Evolutionary conservation across 352 stramenopile genomes (phyloP).

Genomic region (Pythium biforme): DNA sequence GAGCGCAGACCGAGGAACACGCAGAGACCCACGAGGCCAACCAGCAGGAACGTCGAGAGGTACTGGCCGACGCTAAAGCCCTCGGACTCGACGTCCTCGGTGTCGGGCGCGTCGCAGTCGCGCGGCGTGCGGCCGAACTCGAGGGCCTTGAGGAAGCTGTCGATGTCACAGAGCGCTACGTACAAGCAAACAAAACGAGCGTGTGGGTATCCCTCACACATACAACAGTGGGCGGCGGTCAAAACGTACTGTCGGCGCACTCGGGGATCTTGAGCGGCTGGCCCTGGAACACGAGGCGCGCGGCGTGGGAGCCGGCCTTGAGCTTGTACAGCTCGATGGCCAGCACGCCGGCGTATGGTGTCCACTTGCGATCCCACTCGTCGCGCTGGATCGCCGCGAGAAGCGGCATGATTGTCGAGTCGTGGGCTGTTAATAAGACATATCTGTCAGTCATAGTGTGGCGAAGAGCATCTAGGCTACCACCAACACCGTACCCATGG

Average conservation of each 20-base stretch:
- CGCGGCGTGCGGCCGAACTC: conserved; percentile 55
- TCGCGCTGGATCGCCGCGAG: conserved; percentile 63
- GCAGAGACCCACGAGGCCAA: conserved; percentile 59
- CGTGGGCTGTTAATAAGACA: conserved; percentile 42
- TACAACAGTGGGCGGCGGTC: no score
- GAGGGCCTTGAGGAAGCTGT: conserved; percentile 56
- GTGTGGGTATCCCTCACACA: not conserved
- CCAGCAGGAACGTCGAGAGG: conserved; percentile 47
- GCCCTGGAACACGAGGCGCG: conserved; percentile 76
- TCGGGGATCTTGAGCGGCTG: conserved; percentile 67
- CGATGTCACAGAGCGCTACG: conserved; percentile 58
- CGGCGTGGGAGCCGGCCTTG: conserved; percentile 47
- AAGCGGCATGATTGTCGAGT: conserved; percentile 88
- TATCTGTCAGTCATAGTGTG: not conserved
- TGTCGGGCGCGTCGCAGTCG: conserved; percentile 46
- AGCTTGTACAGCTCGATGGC: conserved; percentile 82
- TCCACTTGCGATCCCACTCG: conserved; percentile 84
- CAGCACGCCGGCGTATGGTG: conserved; percentile 78
- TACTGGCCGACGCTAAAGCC: conserved; percentile 36
- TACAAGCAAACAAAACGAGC: not conserved
- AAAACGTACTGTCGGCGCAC: conserved; percentile 69
- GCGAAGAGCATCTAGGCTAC: not conserved
- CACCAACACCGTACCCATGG: conserved; percentile 50
- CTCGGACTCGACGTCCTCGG: conserved; percentile 1
- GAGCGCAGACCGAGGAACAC: conserved; percentile 45